Percentiles rank a stretch among this genome's conserved stretches.
These are phyloP conservation scores for Irpex lacteus DNA, from an alignment of 1,284 basidiomycete genomes.

Conservation along the genomic window DNA sequence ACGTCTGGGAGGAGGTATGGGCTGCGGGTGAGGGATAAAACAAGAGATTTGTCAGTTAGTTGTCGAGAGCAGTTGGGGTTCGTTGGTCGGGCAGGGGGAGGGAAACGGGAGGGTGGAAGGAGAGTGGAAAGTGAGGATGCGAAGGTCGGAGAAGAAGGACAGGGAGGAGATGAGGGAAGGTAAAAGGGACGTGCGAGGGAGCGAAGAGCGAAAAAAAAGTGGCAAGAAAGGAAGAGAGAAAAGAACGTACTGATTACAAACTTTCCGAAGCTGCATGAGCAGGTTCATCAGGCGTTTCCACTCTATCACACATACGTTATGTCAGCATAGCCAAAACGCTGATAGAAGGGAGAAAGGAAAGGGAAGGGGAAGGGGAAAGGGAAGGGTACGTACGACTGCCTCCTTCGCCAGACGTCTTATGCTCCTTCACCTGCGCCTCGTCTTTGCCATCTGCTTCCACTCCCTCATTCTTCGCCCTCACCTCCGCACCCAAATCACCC, in stretches of 20 bases:
- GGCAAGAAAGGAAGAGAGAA: neutral
- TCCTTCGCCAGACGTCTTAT: conserved; percentile 23
- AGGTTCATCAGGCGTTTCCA: conserved; percentile 59
- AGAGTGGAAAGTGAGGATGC: no score
- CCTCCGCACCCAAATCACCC: no score
- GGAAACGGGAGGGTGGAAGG: no score
- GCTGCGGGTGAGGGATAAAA: conserved; percentile 26
- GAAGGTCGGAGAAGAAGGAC: no score
- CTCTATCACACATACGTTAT: conserved; percentile 27
- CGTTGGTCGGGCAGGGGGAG: no score
- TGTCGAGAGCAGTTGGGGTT: no score
- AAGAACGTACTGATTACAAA: conserved; percentile 50
- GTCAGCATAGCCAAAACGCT: no score
- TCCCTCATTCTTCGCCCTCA: no score
- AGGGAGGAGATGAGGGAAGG: no score
- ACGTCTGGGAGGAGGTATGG: conserved; percentile 54
- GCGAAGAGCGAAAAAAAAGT: neutral
- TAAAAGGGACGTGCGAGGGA: no score
- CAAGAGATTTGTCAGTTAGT: neutral
- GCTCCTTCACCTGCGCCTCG: conserved; percentile 31
- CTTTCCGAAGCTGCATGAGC: conserved; percentile 54
- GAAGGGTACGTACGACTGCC: conserved; percentile 27
- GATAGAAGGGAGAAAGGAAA: no score
- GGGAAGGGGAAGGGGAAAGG: neutral
- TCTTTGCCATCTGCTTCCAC: conserved; percentile 14